These are phyloP conservation scores for Exophiala oligosperma DNA, from an alignment of 2,329 filamentous ascomycete species.

Conservation along the genomic window DNA sequence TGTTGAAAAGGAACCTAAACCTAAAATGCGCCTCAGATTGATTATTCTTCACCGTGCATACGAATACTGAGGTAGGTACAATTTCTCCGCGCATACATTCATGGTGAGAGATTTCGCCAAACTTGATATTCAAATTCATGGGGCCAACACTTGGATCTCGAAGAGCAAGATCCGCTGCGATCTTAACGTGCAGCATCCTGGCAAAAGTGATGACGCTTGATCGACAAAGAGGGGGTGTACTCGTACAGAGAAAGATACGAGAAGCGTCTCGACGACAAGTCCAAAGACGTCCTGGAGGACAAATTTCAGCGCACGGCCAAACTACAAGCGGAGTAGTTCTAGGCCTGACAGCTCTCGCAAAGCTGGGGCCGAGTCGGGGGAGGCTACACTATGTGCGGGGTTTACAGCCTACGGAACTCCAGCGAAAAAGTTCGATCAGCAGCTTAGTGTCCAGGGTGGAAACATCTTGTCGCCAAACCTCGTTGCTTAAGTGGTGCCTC, in stretches of 20 bases:
- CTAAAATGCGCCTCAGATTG: too few relatives aligned
- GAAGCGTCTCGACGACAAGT: background rate
- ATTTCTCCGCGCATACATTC: too few relatives aligned
- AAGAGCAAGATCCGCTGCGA: background rate
- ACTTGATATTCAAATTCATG: too few relatives aligned
- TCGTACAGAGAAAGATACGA: background rate
- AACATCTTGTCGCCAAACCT: background rate
- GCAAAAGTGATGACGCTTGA: background rate
- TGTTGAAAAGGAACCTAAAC: too few relatives aligned
- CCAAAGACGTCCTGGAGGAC: background rate
- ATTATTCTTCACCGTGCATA: too few relatives aligned
- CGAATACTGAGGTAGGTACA: too few relatives aligned
- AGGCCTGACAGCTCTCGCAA: background rate
- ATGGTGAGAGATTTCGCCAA: too few relatives aligned
- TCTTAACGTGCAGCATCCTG: too few relatives aligned
- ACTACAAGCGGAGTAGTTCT: slow-evolving; percentile 14
- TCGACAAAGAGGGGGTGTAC: background rate
- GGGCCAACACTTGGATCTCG: too few relatives aligned
- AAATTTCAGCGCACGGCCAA: background rate
- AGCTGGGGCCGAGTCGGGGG: background rate
- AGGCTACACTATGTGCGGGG: background rate
- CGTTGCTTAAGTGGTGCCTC: background rate
- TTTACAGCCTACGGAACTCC: background rate
- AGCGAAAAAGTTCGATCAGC: background rate
- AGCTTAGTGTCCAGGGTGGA: background rate